These are phyloP conservation scores for Pleurotus eryngii DNA, from an alignment of 768 basidiomycete species.

Conservation along the genomic window DNA sequence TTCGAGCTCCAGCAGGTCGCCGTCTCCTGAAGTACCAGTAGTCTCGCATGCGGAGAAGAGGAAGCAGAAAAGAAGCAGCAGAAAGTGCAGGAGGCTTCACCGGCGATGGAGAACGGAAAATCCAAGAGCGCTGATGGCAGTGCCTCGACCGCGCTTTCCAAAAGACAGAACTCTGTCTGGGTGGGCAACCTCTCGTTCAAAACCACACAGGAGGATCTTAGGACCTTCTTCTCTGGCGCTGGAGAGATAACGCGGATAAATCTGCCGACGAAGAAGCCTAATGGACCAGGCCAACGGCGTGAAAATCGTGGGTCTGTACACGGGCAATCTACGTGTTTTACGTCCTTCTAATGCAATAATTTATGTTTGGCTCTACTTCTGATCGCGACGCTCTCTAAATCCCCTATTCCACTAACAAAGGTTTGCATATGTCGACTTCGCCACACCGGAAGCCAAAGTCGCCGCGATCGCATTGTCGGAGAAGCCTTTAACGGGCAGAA, in stretches of 20 bases:
- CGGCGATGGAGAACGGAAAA: constrained; percentile 47
- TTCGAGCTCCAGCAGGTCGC: constrained; percentile 6
- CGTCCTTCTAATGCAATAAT: constrained; percentile 3
- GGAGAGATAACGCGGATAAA: constrained; percentile 78
- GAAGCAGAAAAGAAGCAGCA: constrained; percentile 50
- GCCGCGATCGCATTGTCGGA: constrained; percentile 83
- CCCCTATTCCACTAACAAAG: constrained; percentile 34
- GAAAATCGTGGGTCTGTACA: constrained; percentile 77
- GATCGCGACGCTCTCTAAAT: not conserved
- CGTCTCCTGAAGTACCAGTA: constrained; percentile 37
- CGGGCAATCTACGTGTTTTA: constrained; percentile 13
- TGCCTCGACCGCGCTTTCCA: constrained; percentile 28
- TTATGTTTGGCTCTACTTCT: too few relatives aligned
- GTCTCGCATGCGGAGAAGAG: constrained; percentile 77
- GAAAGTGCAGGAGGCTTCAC: constrained; percentile 18
- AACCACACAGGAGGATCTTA: constrained; percentile 74
- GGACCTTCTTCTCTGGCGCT: constrained; percentile 54
- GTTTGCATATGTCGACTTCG: constrained; percentile 96
- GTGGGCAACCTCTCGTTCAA: constrained; percentile 93
- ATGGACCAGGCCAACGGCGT: constrained; percentile 43
- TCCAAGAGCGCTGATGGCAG: constrained; percentile 31
- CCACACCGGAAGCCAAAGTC: constrained; percentile 66
- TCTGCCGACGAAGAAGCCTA: constrained; percentile 74
- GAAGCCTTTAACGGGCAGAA: constrained; percentile 76
- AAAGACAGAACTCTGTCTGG: constrained; percentile 89